Evolutionary conservation across 495 filamentous ascomycete species (phyloP), one percentile per base, ranked within the genome.

Genomic region (Copromyces sp.): DNA sequence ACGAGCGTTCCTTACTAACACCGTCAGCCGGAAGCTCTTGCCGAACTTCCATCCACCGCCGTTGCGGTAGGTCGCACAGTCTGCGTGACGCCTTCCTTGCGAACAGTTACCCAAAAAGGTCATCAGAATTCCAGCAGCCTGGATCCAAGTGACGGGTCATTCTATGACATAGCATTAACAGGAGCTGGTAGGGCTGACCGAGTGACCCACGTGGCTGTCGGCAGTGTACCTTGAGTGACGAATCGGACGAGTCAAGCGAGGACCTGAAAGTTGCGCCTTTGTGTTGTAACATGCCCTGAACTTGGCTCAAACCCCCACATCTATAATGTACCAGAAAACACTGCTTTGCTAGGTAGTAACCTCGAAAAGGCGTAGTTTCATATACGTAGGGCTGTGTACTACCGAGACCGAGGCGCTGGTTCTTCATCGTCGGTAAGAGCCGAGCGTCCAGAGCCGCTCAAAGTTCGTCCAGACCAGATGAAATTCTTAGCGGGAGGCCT

Each of bases 401-500:
- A 29, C 47, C 20, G 4, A 2, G 20, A 59, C 20, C 47, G 20
- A 14, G 20, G 20, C 20, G 11, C 11, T 14, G 47, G 47, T 59
- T 59, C 47, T 59, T 14, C 47, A 14, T 14, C 9, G n/a, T 14
- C 47, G 47, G 47, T 24, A 53, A 12, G n/a, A 53, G 45, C n/a
- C 42, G n/a, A 53, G 24, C 24, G 24, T 24, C 24, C 24, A 24
- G 20, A 24, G 45, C 3, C 42, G 42, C 42, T 9, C 9, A 3
- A 44, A 9, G 17, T 9, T 24, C 24, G 24, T 24, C 24, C 24
- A 24, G 24, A 24, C 24, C 24, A 24, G 24, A 24, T 24, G 24
- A 24, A 24, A 24, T 24, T 24, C 24, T 24, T 24, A 44, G 41
- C 16, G 39, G 14, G 39, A 14, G 14, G 14, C 86, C 1, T 85